Evolutionary conservation across 2,329 filamentous ascomycete species (phyloP).

Genomic region (Fusarium sp.): DNA sequence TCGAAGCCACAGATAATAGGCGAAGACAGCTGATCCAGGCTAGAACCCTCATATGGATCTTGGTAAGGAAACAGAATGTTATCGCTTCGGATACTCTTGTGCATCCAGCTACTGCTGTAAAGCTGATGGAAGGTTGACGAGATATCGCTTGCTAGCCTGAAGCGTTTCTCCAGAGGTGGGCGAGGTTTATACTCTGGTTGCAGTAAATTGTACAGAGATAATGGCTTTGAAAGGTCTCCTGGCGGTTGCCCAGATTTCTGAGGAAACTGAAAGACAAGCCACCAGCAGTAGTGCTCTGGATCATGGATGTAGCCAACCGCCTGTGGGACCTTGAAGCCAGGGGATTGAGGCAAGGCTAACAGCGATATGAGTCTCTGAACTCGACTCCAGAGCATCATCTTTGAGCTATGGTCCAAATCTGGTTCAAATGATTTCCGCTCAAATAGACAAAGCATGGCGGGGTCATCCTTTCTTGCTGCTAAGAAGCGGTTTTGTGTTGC

Average conservation of each 20-base stretch:
- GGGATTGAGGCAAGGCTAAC: neutral
- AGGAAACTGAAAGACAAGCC: neutral
- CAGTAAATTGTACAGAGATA: neutral
- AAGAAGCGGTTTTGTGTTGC: neutral
- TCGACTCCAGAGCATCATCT: slow-evolving; percentile 1
- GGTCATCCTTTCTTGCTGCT: neutral
- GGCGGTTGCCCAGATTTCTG: too few relatives aligned
- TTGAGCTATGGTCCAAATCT: neutral
- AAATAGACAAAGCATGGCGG: neutral
- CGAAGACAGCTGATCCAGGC: neutral
- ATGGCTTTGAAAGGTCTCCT: neutral
- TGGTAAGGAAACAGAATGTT: neutral
- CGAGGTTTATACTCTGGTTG: neutral
- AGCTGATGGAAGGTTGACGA: neutral
- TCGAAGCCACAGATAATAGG: neutral
- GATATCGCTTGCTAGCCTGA: neutral
- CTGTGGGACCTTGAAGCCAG: neutral
- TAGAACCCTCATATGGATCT: too few relatives aligned
- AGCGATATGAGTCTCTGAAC: slow-evolving; percentile 2
- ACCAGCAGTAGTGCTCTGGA: neutral
- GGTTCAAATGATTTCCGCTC: neutral
- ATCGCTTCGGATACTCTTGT: slow-evolving; percentile 2
- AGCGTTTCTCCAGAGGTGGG: neutral
- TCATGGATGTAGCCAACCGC: neutral
- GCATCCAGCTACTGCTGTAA: slow-evolving; percentile 9